Base-by-base conservation (phyloP, 1,284 basidiomycete genomes). In the Exobasidium cylindrosporum region DNA sequence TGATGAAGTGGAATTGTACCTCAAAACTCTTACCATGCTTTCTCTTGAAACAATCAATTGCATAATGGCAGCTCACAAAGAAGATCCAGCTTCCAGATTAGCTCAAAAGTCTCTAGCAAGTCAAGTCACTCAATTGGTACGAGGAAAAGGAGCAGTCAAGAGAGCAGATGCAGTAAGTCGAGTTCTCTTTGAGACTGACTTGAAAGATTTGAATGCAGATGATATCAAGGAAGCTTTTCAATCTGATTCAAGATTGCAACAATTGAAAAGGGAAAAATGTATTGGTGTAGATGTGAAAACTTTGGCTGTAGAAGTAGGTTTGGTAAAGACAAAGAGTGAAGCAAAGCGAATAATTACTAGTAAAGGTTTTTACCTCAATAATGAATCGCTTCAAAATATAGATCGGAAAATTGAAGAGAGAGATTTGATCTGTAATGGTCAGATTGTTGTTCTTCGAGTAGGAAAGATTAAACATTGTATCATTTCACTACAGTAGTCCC, bases 21-120 rank as follows among this genome's bases (percentile, higher is more conserved):
- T 99, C 28, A 87, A 86, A 63, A 82, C 93, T 56, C 89, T 99
- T 64, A 97, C 94, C 0, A 84, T 97, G 24, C 81, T 97, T 10
- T 82, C 88, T 0, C 69, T 85, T 4, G 77, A 83, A 11, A 79
- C 85, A 59, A 88, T 97, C 57, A 79, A 85, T 1, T 79, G 83
- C 0, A 77, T 89, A 1, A 81, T 94, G 76, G 66, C 80, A 1
- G 76, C 82, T 1, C 93, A 97, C 76, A 73, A 78, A 53, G 87
- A 45, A 0, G 49, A 70, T 11, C 88, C 88, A 2, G 86, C 87
- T 64, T 80, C 81, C 60, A 86, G 90, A 17, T 71, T 80, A 1
- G 91, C 91, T 1, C 95, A 97, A 78, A 84, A 83, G n/a, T 79
- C 85, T 10, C 84, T 97, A 1, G 95, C 95, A 4, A 83, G 85